phyloP scores from a whole-genome alignment of 306 rosid species.

The Glycyrrhiza uralensis region DNA sequence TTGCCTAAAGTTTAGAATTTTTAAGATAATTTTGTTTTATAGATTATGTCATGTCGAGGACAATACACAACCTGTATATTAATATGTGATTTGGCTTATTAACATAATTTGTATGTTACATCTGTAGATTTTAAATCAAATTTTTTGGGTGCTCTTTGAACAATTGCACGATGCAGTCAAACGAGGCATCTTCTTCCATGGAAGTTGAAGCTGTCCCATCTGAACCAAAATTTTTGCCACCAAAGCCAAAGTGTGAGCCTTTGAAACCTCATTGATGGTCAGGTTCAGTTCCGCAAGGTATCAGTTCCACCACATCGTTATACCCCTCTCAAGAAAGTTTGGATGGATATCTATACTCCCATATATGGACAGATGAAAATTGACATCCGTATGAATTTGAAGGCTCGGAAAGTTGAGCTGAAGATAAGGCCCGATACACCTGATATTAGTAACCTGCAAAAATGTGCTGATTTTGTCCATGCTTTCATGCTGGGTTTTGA shows the following conservation, averaged over 20 bases:
- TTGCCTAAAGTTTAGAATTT: too few relatives aligned
- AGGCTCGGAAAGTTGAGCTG: constrained; percentile 79
- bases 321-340: constrained; percentile 77
- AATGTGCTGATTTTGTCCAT: constrained; percentile 89
- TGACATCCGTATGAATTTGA: constrained; percentile 79
- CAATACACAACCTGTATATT: too few relatives aligned
- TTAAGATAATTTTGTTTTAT: too few relatives aligned
- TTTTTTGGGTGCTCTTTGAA: neutral
- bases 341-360: constrained; percentile 87
- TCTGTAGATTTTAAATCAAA: neutral
- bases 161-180: constrained; percentile 51
- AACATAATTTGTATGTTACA: neutral
- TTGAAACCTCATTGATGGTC: constrained; percentile 78
- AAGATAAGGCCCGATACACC: constrained; percentile 80
- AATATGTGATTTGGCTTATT: constrained; percentile 8
- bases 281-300: constrained; percentile 73
- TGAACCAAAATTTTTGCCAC: constrained; percentile 44
- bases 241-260: constrained; percentile 68
- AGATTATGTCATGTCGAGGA: too few relatives aligned
- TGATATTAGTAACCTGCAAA: constrained; percentile 72
- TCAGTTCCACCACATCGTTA: constrained; percentile 83
- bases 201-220: constrained; percentile 49
- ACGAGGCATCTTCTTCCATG: constrained; percentile 43
- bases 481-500: constrained; percentile 88
- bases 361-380: constrained; percentile 79